Conservation (phyloP, 139 green algal genomes). For the Deuterostichococcus epilithicus region DNA sequence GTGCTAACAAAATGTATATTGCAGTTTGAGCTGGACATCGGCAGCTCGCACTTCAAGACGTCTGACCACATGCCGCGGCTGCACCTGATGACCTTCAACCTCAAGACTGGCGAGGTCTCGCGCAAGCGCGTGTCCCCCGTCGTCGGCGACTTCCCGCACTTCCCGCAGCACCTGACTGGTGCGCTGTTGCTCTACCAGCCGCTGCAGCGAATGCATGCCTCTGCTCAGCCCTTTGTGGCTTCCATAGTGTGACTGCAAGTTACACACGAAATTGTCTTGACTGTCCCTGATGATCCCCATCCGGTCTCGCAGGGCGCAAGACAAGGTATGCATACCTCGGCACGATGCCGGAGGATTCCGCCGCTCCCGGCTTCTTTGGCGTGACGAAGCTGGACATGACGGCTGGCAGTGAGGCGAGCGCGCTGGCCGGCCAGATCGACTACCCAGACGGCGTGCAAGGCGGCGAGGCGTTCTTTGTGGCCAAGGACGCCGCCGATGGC, state of each 20-base stretch:
- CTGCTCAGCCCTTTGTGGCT: not conserved
- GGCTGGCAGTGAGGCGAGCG: not conserved
- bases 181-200: not conserved
- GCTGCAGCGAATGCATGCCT: not conserved
- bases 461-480: slow-evolving; percentile 75
- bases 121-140: slow-evolving; percentile 20
- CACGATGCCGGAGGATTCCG: slow-evolving; percentile 11
- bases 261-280: not conserved
- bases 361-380: slow-evolving; percentile 33
- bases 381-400: slow-evolving; percentile 68
- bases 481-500: slow-evolving; percentile 1
- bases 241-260: not conserved
- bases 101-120: slow-evolving; percentile 28
- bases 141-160: slow-evolving; percentile 58
- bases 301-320: slow-evolving; percentile 17
- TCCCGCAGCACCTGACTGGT: slow-evolving; percentile 15
- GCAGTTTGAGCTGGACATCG: slow-evolving; percentile 38
- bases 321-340: slow-evolving; percentile 32
- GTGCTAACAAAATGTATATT: not conserved
- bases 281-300: not conserved
- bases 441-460: slow-evolving; percentile 38
- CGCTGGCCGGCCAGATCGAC: slow-evolving; percentile 29
- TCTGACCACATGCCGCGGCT: slow-evolving; percentile 15
- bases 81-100: slow-evolving; percentile 47
- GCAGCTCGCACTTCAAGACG: not conserved